phyloP scores from a whole-genome alignment of 176 grass and related monocot species.

The Carex parvula region DNA sequence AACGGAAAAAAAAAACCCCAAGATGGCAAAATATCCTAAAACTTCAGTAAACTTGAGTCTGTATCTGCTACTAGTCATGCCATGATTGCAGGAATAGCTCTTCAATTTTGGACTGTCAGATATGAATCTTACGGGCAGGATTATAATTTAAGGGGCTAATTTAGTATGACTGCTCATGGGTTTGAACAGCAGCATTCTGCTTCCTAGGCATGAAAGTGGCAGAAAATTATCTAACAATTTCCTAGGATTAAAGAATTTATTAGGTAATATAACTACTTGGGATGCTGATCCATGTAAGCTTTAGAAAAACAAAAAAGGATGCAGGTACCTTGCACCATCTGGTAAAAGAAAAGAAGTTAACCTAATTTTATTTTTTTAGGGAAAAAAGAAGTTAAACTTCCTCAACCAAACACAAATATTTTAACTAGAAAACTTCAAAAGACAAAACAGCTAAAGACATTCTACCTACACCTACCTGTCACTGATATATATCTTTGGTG shows the following conservation, averaged over 20 bases:
- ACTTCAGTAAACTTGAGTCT: background rate
- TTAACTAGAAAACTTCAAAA: background rate
- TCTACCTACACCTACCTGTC: background rate
- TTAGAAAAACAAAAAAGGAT: background rate
- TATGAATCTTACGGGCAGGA: background rate
- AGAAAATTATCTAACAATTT: background rate
- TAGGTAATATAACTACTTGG: background rate
- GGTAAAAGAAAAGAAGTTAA: background rate
- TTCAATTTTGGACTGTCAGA: background rate
- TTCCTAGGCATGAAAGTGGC: background rate
- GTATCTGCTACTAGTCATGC: too few species aligned
- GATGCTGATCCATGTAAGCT: background rate
- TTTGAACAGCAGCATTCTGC: background rate
- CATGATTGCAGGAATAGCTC: background rate
- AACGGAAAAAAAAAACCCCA: background rate
- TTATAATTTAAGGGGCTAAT: background rate
- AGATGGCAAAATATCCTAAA: background rate
- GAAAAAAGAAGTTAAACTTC: background rate
- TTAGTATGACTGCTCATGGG: background rate
- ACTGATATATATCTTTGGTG: background rate
- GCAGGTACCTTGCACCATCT: background rate
- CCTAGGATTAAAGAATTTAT: background rate
- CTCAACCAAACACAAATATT: background rate
- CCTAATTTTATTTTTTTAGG: background rate
- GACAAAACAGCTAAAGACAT: background rate